Evolutionary conservation across 2,329 filamentous ascomycete genomes (phyloP), one percentile per base, ranked within the genome.

Genomic region (Fusarium sp.): DNA sequence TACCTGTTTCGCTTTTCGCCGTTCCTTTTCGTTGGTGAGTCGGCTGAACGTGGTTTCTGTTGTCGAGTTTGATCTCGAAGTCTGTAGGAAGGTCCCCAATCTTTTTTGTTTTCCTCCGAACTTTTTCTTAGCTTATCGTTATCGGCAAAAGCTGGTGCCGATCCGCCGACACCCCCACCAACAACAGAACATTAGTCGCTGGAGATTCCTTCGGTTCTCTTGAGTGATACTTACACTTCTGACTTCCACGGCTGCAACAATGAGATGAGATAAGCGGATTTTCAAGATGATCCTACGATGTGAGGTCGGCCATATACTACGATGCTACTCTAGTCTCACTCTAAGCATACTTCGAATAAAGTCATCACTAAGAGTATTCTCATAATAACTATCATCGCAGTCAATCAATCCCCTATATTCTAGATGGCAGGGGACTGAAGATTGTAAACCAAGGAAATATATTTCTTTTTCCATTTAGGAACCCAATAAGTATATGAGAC

Each of bases 381-480:
- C 2, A 25, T 25, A 28, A 10, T 9, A 18, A 6, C 15, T 15
- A 25, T 28, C 16, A 60, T 35, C 25, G 33, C 5, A 30, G 30
- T 37, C 37, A 54, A 25, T 40, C 35, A 21, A 32, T 25, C 33
- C 12, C 28, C 28, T 32, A 9, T 35, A 46, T 15, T 60, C 15
- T 12, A 33, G 37, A 28, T 25, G 21, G 6, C 35, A 38, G 21
- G 42, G 28, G 19, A 50, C 52, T 35, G 23, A 23, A 28, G 19
- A 28, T 46, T 59, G 42, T 68, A 50, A 52, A 64, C 60, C 37
- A 74, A 74, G 62, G 71, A 75, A 69, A 76, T 64, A 53, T 37
- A 50, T 67, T 69, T 75, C 74, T 54, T 72, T 65, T 67, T 73
- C 76, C 68, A 74, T 77, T 64, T 54, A 77, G 73, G 73, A 74